These are phyloP conservation scores for Phoma herbarum DNA, from an alignment of 2,329 filamentous ascomycete species.

Conservation along the genomic window DNA sequence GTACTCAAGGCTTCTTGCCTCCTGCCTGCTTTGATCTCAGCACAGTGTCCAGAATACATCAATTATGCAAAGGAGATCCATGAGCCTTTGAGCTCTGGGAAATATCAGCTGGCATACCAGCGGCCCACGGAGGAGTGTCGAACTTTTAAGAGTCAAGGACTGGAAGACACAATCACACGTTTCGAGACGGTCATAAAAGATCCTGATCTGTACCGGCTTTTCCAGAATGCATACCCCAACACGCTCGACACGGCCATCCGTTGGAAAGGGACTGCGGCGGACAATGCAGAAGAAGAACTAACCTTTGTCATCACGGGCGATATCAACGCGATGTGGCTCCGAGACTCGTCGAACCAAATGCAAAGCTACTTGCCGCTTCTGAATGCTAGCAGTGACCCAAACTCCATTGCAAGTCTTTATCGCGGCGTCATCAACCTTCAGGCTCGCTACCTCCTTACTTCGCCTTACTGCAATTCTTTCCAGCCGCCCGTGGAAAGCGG, in stretches of 20 bases:
- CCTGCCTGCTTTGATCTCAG: slow-evolving; percentile 37
- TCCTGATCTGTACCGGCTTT: slow-evolving; percentile 73
- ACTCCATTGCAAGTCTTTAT: slow-evolving; percentile 73
- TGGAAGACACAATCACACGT: slow-evolving; percentile 52
- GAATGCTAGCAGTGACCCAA: slow-evolving; percentile 60
- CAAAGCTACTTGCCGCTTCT: slow-evolving; percentile 73
- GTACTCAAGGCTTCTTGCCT: slow-evolving; percentile 26
- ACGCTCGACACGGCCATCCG: slow-evolving; percentile 76
- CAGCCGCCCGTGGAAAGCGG: slow-evolving; percentile 61
- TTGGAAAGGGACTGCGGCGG: slow-evolving; percentile 70
- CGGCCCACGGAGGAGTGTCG: slow-evolving; percentile 56
- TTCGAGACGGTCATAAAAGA: slow-evolving; percentile 55
- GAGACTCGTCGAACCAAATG: slow-evolving; percentile 71
- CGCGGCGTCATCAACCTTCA: slow-evolving; percentile 77
- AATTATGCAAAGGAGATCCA: slow-evolving; percentile 54
- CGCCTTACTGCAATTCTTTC: slow-evolving; percentile 64
- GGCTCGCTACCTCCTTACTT: slow-evolving; percentile 70
- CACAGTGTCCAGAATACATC: slow-evolving; percentile 56
- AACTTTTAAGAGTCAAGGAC: slow-evolving; percentile 56
- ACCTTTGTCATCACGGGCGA: slow-evolving; percentile 68
- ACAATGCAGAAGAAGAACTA: slow-evolving; percentile 69
- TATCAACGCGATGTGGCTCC: slow-evolving; percentile 65
- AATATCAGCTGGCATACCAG: slow-evolving; percentile 57
- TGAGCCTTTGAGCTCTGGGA: slow-evolving; percentile 55
- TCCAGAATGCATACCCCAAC: slow-evolving; percentile 77